Conservation (phyloP, 73 alveolate genomes). For the Blepharisma japonicum region DNA sequence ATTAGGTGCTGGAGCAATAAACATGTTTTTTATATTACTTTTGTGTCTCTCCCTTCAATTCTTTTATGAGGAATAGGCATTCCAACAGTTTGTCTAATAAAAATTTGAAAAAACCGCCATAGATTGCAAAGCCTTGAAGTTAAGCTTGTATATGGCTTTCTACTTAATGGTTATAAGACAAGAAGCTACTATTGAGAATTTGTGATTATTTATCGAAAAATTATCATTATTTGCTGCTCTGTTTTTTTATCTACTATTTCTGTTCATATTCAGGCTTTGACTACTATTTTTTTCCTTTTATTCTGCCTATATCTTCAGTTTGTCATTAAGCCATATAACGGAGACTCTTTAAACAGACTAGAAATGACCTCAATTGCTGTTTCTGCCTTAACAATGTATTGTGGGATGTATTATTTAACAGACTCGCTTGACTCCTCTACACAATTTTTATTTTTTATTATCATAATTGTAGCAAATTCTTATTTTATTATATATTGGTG, state of each 20-base stretch:
- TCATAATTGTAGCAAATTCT: not conserved
- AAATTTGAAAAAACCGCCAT: not conserved
- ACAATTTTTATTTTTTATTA: not conserved
- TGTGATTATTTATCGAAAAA: slow-evolving; percentile 56
- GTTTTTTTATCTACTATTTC: slow-evolving; percentile 33
- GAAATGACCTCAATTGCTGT: not conserved
- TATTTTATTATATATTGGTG: not conserved
- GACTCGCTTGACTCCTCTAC: not conserved
- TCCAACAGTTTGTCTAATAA: not conserved
- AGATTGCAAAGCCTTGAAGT: not conserved
- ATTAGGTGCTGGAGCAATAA: slow-evolving; percentile 40
- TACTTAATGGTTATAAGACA: slow-evolving; percentile 55
- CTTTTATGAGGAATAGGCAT: slow-evolving; percentile 31
- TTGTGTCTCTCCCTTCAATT: slow-evolving; percentile 53
- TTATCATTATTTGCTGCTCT: slow-evolving; percentile 37
- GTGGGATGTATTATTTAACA: slow-evolving; percentile 21
- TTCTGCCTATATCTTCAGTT: not conserved
- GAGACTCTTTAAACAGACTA: not conserved
- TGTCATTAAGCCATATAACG: not conserved
- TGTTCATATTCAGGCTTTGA: not conserved
- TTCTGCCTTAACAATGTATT: not conserved
- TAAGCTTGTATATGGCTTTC: slow-evolving; percentile 56
- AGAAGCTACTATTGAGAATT: slow-evolving; percentile 59
- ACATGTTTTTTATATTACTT: slow-evolving; percentile 5
- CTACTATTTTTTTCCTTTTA: not conserved